These are phyloP conservation scores for Zanthoxylum bungeanum DNA, from an alignment of 345 rosid species.

Conservation along the genomic window DNA sequence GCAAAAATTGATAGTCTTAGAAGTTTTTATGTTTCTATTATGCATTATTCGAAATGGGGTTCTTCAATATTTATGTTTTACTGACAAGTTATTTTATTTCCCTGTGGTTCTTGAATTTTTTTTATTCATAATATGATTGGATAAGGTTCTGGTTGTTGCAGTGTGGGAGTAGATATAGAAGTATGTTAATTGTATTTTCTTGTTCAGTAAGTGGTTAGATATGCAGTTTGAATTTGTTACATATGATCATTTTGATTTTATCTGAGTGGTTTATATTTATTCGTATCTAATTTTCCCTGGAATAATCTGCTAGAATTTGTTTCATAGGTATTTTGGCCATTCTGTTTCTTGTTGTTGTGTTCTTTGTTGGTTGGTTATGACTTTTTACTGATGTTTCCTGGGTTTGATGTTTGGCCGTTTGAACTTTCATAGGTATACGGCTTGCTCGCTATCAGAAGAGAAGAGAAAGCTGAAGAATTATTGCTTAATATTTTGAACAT, in stretches of 20 bases:
- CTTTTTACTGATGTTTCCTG: not conserved
- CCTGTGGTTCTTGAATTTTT: too few species aligned
- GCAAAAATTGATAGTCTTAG: not conserved
- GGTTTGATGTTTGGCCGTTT: not conserved
- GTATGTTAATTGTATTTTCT: too few species aligned
- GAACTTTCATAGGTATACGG: slow-evolving; percentile 5
- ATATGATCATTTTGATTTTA: not conserved
- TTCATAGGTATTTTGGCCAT: not conserved
- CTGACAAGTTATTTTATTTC: not conserved
- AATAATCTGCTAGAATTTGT: not conserved
- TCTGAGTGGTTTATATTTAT: not conserved
- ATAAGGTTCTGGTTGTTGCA: not conserved
- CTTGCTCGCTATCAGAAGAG: not conserved
- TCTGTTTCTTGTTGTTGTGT: not conserved
- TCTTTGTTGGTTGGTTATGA: not conserved
- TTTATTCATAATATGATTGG: not conserved
- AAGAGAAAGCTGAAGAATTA: not conserved
- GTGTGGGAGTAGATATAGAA: not conserved
- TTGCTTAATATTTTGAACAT: not conserved
- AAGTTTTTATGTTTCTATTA: not conserved
- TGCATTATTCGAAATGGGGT: not conserved
- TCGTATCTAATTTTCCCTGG: not conserved
- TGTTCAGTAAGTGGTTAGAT: too few species aligned
- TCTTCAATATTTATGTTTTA: slow-evolving; percentile 3
- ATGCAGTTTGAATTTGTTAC: not conserved